Evolutionary conservation across 805 yeast species (phyloP), one percentile per base, ranked within the genome.

Genomic region (Yarrowia sp.): DNA sequence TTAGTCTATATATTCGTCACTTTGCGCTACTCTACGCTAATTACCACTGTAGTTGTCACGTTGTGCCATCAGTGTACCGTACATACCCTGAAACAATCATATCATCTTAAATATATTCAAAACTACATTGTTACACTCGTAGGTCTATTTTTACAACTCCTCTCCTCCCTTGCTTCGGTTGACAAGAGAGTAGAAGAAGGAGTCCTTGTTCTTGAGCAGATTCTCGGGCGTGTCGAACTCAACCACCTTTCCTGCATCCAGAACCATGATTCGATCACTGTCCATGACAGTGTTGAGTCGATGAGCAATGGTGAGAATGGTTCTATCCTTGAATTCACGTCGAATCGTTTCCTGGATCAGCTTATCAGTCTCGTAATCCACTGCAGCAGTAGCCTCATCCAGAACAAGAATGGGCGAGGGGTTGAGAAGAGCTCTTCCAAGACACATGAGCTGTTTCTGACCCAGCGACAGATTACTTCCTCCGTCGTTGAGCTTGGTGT

Each of bases 301-400:
- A 76, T 91, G 97, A 0, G 97, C 97, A 74, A 91, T 91, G 0
- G 97, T 90, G 71, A 91, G 77, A 71, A 91, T 90, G 0, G 97
- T 91, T 73, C 88, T 84, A 69, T 88, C 85, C 45, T 78, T 81
- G 76, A 91, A 91, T 72, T 86, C 87, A 2, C 79, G 75, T 69
- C 94, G 81, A 63, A 91, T 90, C 0, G 96, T 90, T 72, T 87
- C 85, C 79, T 90, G 96, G 49, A 90, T 86, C 69, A 89, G 81
- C 71, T 83, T 82, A 74, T 90, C 95, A 0, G 96, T 90, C 76
- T 89, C 89, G 26, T 88, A 88, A 77, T 90, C 96, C 32, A 90
- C 93, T 16, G 93, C 87, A 0, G 96, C 92, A 0, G 88, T 85
- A 1, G 88, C 97, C 77, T 91, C 97, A 76, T 91, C 97, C 68